Percentiles rank a stretch among this genome's conserved stretches.
phyloP scores from a whole-genome alignment of 2,329 filamentous ascomycete species.

The Verticillium alfalfae region DNA sequence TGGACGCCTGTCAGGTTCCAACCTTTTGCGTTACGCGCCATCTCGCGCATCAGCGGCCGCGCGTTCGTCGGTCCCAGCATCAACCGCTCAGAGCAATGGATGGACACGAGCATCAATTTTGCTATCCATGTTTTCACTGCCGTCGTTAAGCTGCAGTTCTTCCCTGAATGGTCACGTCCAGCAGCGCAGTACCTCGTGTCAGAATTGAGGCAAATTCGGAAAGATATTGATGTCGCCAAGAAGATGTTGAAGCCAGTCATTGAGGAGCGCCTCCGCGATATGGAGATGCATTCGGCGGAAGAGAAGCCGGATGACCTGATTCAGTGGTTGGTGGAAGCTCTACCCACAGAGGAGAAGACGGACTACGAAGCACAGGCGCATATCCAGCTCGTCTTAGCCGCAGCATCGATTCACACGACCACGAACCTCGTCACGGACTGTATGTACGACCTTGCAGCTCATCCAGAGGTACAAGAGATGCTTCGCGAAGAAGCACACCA shows the following conservation, averaged over 20 bases:
- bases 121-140: slow-evolving; percentile 42
- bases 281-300: slow-evolving; percentile 28
- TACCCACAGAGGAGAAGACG: slow-evolving; percentile 29
- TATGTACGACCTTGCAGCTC: slow-evolving; percentile 42
- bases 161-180: slow-evolving; percentile 43
- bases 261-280: slow-evolving; percentile 35
- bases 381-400: slow-evolving; percentile 36
- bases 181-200: slow-evolving; percentile 38
- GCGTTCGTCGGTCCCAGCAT: slow-evolving; percentile 46
- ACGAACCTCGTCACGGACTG: slow-evolving; percentile 40
- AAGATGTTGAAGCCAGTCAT: slow-evolving; percentile 39
- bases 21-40: slow-evolving; percentile 42
- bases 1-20: slow-evolving; percentile 51
- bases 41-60: slow-evolving; percentile 48
- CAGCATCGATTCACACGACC: slow-evolving; percentile 39
- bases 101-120: slow-evolving; percentile 45
- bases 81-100: slow-evolving; percentile 48
- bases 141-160: slow-evolving; percentile 44
- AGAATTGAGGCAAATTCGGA: slow-evolving; percentile 37
- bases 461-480: slow-evolving; percentile 40
- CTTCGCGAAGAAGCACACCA: slow-evolving; percentile 41
- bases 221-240: slow-evolving; percentile 35
- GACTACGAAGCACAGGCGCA: slow-evolving; percentile 32
- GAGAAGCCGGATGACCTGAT: slow-evolving; percentile 33
- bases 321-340: slow-evolving; percentile 36